Evolutionary conservation across 2,329 filamentous ascomycete species (phyloP), one percentile per base, ranked within the genome.

Genomic region (Exophiala sp.): DNA sequence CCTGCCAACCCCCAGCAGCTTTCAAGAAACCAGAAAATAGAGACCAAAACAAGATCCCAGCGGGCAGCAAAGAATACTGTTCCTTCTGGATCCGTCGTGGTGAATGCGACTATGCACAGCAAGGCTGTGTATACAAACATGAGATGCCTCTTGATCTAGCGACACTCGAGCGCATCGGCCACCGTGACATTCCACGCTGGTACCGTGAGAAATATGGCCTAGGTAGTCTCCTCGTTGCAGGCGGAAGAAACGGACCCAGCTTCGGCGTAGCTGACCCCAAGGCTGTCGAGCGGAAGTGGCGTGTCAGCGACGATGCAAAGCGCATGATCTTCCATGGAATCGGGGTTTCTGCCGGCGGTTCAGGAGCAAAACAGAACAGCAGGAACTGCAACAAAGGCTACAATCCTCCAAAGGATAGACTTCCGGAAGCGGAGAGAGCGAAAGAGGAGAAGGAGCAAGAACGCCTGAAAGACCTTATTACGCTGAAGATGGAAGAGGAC

Each of bases 11-110:
- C 16, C 3, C 29, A 14, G 14, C 46, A 48, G n/a, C 37, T 13
- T 11, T 13, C 24, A 14, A 24, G 7, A n/a, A 41, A 22, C 19
- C 30, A 42, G 32, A 16, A n/a, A n/a, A 38, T 27, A n/a, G 11
- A 16, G n/a, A 21, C 21, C 27, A 32, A 13, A 27, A n/a, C 5
- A 43, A 39, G 13, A 22, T 69, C 14, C 66, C 72, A 9, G 63
- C 62, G 3, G 66, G 68, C 4, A 80, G 78, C 61, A 95, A 95
- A 65, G 72, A 85, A 19, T 95, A 85, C 67, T 95, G 89, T 68
- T 87, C 88, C 51, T 88, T 91, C 67, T 96, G 89, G 89, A 83
- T 95, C 47, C 83, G 87, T 60, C 83, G 86, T 51, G 89, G 88
- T 16, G 81, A 86, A 37, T 96, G 90, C 65, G 85, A 85, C 55